These are phyloP conservation scores for Claviceps arundinis DNA, from an alignment of 2,329 filamentous ascomycete genomes.

Conservation along the genomic window DNA sequence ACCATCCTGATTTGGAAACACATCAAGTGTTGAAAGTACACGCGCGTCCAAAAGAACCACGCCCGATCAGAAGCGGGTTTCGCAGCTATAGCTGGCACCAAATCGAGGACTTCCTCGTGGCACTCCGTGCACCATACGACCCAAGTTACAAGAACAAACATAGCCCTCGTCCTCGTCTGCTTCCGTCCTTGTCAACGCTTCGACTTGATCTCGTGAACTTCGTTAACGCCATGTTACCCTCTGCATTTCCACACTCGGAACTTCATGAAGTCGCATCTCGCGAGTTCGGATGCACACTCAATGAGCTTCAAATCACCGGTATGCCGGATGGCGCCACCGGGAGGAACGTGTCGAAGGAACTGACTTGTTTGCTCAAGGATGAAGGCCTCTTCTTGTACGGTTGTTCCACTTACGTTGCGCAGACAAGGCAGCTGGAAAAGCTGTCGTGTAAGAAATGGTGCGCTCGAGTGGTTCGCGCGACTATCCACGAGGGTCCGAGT, in stretches of 20 bases:
- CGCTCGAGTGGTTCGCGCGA: slow-evolving; percentile 33
- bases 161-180: slow-evolving; percentile 26
- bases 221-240: slow-evolving; percentile 29
- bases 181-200: slow-evolving; percentile 33
- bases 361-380: slow-evolving; percentile 39
- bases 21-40: slow-evolving; percentile 28
- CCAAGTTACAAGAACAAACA: slow-evolving; percentile 23
- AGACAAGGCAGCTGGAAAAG: slow-evolving; percentile 24
- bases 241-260: slow-evolving; percentile 25
- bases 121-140: slow-evolving; percentile 36
- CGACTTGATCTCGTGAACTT: slow-evolving; percentile 45
- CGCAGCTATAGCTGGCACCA: slow-evolving; percentile 42
- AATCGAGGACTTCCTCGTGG: slow-evolving; percentile 37
- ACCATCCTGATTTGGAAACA: slow-evolving; percentile 30
- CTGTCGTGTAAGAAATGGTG: slow-evolving; percentile 27
- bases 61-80: slow-evolving; percentile 36
- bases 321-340: slow-evolving; percentile 36
- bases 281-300: slow-evolving; percentile 37
- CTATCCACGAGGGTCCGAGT: slow-evolving; percentile 16
- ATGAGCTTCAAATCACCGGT: slow-evolving; percentile 40
- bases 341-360: slow-evolving; percentile 30
- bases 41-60: slow-evolving; percentile 29
- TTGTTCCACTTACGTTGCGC: slow-evolving; percentile 28
- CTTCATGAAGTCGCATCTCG: slow-evolving; percentile 40
- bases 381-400: slow-evolving; percentile 38